These are phyloP conservation scores for Pseudogymnoascus sp. DNA, from an alignment of 2,329 filamentous ascomycete species.

Conservation along the genomic window DNA sequence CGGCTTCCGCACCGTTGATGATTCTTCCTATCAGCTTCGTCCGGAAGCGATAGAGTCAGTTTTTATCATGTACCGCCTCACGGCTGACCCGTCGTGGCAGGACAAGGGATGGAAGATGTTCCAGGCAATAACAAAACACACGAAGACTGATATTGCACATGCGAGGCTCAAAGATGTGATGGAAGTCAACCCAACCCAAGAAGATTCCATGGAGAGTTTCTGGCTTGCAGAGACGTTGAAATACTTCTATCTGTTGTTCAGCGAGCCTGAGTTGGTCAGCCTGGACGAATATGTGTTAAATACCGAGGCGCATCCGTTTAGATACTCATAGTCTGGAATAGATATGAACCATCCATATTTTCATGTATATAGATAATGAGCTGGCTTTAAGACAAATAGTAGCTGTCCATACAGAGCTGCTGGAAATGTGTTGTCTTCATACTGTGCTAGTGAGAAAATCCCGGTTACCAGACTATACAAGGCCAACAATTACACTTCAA, in stretches of 20 bases:
- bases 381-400: neutral
- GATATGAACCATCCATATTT: neutral
- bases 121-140: constrained; percentile 38
- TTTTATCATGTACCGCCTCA: constrained; percentile 48
- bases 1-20: constrained; percentile 16
- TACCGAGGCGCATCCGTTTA: constrained; percentile 30
- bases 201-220: constrained; percentile 52
- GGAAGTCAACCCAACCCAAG: constrained; percentile 21
- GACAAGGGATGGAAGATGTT: constrained; percentile 47
- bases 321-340: constrained; percentile 14
- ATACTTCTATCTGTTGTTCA: constrained; percentile 51
- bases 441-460: neutral
- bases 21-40: constrained; percentile 43
- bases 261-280: constrained; percentile 46
- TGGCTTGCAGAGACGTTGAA: constrained; percentile 59
- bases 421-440: neutral
- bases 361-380: neutral
- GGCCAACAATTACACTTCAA: neutral
- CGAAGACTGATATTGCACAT: constrained; percentile 38
- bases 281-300: constrained; percentile 55
- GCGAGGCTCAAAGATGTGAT: constrained; percentile 39
- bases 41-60: constrained; percentile 64
- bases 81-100: constrained; percentile 30
- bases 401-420: neutral
- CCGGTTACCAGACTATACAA: neutral